phyloP scores from a whole-genome alignment of 441 rosid species.

The Erodium trifolium region DNA sequence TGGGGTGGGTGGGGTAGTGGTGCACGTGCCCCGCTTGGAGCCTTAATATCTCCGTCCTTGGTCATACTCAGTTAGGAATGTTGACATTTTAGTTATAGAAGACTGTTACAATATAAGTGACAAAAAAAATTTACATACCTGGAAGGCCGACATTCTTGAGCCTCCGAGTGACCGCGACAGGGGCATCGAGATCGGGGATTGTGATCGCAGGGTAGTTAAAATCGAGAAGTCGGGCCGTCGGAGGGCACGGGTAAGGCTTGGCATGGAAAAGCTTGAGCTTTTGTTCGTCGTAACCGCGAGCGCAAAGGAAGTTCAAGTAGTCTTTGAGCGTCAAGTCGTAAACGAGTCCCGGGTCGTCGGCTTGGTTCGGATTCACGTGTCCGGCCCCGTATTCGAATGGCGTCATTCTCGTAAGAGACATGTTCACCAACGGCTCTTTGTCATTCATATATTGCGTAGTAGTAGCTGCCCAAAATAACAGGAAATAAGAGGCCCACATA shows the following conservation, averaged over 20 bases:
- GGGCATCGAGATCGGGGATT: conserved; percentile 24
- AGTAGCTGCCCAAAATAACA: neutral
- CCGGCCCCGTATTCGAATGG: conserved; percentile 60
- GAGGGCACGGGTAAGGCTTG: conserved; percentile 26
- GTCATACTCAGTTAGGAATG: too few relatives aligned
- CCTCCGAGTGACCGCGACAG: conserved; percentile 23
- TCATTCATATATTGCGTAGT: conserved; percentile 31
- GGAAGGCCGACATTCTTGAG: conserved; percentile 49
- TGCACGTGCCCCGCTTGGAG: too few relatives aligned
- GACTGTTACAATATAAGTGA: too few relatives aligned
- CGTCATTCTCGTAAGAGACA: conserved; percentile 22
- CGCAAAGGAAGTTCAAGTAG: conserved; percentile 47
- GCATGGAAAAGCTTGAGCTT: conserved; percentile 24
- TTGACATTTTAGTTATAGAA: too few relatives aligned
- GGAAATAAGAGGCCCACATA: neutral
- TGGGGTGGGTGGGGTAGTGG: too few relatives aligned
- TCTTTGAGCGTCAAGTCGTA: conserved; percentile 37
- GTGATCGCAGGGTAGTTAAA: conserved; percentile 71
- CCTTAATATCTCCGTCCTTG: too few relatives aligned
- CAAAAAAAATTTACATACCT: too few relatives aligned
- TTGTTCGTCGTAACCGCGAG: conserved; percentile 33
- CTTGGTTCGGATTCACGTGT: conserved; percentile 43
- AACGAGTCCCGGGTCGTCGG: conserved; percentile 53
- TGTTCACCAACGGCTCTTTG: conserved; percentile 23
- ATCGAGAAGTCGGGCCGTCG: conserved; percentile 28